phyloP scores from a whole-genome alignment of 2,329 filamentous ascomycete species.

The Chrysosporium queenslandicum region DNA sequence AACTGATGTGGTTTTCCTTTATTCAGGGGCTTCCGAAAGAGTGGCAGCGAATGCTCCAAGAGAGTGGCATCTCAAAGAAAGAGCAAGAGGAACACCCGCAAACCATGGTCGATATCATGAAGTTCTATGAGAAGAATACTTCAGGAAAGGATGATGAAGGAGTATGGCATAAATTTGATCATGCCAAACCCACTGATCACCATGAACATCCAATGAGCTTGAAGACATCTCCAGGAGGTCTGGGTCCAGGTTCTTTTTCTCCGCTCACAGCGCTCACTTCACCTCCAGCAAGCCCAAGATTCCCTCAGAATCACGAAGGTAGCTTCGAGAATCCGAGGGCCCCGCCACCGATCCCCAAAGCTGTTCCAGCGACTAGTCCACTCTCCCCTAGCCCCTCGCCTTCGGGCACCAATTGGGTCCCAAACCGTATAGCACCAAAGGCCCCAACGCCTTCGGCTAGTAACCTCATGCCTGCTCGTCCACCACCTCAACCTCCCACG shows the following conservation, averaged over 20 bases:
- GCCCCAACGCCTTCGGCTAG: conserved; percentile 50
- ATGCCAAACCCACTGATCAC: conserved; percentile 55
- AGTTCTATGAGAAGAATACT: conserved; percentile 92
- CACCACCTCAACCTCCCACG: conserved; percentile 35
- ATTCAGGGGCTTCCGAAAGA: conserved; percentile 85
- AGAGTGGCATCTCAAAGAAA: conserved; percentile 91
- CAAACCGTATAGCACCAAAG: conserved; percentile 74
- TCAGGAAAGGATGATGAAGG: conserved; percentile 72
- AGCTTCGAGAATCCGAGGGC: conserved; percentile 96
- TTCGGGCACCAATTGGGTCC: conserved; percentile 45
- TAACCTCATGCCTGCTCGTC: conserved; percentile 34
- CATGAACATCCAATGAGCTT: conserved; percentile 27
- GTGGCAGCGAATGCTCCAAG: conserved; percentile 92
- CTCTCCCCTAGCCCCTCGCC: conserved; percentile 33
- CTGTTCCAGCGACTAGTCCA: conserved; percentile 43
- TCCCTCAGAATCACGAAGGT: conserved; percentile 78
- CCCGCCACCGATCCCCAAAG: conserved; percentile 72
- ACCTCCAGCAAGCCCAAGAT: conserved; percentile 73
- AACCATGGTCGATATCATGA: conserved; percentile 89
- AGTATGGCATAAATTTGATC: conserved; percentile 91
- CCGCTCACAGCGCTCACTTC: conserved; percentile 57
- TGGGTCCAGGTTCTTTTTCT: conserved; percentile 39
- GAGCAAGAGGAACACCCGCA: conserved; percentile 93
- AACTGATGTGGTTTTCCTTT: not conserved
- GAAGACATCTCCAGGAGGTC: conserved; percentile 34